These are phyloP conservation scores for Silene latifolia DNA, from an alignment of 148 eudicot species.

Conservation along the genomic window DNA sequence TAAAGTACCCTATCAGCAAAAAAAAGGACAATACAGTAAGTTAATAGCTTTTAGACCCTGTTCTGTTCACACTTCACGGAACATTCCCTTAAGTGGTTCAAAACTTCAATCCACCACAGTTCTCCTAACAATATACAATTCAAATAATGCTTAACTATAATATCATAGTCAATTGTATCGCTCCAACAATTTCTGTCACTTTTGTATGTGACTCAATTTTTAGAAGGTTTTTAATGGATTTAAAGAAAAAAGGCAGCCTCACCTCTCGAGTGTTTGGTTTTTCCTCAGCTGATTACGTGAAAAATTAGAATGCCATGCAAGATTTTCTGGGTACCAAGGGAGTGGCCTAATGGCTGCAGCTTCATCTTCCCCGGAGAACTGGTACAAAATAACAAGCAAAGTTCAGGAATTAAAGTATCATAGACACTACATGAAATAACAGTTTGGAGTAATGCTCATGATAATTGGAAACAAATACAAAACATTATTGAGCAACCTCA, in stretches of 20 bases:
- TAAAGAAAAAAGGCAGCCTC: conserved; percentile 5
- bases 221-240: background rate
- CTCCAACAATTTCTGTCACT: background rate
- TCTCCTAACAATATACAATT: too few relatives aligned
- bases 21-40: background rate
- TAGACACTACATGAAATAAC: background rate
- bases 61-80: background rate
- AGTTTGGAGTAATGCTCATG: background rate
- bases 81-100: too few relatives aligned
- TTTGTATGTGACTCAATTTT: background rate
- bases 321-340: conserved; percentile 95
- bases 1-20: background rate
- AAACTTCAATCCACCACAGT: too few relatives aligned
- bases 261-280: conserved; percentile 88
- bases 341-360: conserved; percentile 70
- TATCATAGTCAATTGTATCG: background rate
- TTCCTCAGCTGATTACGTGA: conserved; percentile 88
- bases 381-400: conserved; percentile 9
- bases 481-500: conserved; percentile 46
- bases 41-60: background rate
- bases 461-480: background rate
- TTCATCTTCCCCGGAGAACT: conserved; percentile 73
- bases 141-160: background rate
- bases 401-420: background rate
- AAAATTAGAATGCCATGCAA: conserved; percentile 96